Conservation (phyloP, 1,284 basidiomycete genomes). For the Omphalotus olearius region DNA sequence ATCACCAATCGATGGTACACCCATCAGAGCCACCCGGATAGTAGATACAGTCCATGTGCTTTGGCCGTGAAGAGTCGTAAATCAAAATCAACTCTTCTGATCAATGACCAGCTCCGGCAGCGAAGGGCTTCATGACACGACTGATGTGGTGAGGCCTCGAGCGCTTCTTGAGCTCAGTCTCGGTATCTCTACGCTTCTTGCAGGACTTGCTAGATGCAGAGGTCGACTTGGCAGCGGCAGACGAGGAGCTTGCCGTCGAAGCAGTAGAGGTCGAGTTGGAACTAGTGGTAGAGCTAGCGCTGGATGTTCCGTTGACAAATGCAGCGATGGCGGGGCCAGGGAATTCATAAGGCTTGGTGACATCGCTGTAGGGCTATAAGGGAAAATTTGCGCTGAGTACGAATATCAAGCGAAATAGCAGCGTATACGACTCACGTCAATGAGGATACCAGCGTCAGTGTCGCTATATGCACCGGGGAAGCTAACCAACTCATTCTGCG, state of each 20-base stretch:
- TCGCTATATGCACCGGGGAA: slow-evolving; percentile 65
- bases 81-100: too few relatives aligned
- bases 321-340: slow-evolving; percentile 48
- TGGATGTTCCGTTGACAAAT: slow-evolving; percentile 26
- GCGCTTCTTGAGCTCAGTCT: neutral
- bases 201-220: neutral
- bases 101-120: neutral
- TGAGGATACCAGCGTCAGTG: slow-evolving; percentile 56
- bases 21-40: neutral
- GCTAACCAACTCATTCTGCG: slow-evolving; percentile 40
- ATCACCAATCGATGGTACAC: neutral
- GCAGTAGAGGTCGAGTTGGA: slow-evolving; percentile 6
- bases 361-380: slow-evolving; percentile 26
- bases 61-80: neutral
- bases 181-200: neutral
- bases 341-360: slow-evolving; percentile 37
- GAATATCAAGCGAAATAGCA: neutral
- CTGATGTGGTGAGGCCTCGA: slow-evolving; percentile 1
- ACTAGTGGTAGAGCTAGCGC: neutral
- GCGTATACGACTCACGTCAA: slow-evolving; percentile 30
- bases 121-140: slow-evolving; percentile 4
- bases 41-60: neutral
- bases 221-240: neutral
- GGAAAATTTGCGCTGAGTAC: slow-evolving; percentile 6
- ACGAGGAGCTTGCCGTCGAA: neutral